Conservation (phyloP, 2,329 filamentous ascomycete genomes). For the Pseudocercospora vitis region DNA sequence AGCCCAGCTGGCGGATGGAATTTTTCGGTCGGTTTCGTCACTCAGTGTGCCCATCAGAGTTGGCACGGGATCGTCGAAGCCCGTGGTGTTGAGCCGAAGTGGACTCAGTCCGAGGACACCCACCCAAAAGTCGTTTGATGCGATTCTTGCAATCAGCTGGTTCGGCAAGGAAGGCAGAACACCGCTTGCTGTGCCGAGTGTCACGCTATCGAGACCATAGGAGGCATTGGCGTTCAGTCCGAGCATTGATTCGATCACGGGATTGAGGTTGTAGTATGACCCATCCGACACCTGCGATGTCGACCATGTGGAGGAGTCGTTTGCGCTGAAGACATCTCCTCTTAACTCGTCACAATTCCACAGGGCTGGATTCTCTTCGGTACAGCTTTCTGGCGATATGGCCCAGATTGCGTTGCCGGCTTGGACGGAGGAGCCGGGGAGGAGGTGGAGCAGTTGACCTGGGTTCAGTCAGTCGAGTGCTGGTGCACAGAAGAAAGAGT, state of each 20-base stretch:
- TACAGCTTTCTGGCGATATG: conserved; percentile 31
- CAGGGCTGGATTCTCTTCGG: conserved; percentile 23
- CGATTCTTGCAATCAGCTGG: conserved; percentile 35
- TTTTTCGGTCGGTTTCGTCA: conserved; percentile 2
- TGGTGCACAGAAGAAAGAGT: background rate
- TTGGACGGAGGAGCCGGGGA: conserved; percentile 30
- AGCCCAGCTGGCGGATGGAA: conserved; percentile 21
- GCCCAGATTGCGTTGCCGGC: conserved; percentile 29
- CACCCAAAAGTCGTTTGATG: conserved; percentile 36
- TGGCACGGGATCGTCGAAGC: conserved; percentile 16
- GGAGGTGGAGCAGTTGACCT: conserved; percentile 24
- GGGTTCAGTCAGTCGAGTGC: background rate
- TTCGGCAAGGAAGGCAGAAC: conserved; percentile 31
- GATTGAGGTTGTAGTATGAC: conserved; percentile 32
- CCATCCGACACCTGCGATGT: conserved; percentile 32
- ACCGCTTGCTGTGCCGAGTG: conserved; percentile 24
- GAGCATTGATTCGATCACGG: conserved; percentile 27
- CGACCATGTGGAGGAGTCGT: conserved; percentile 40
- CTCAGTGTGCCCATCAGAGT: conserved; percentile 28
- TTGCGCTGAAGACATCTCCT: conserved; percentile 38
- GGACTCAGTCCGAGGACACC: conserved; percentile 38
- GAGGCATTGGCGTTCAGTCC: conserved; percentile 34
- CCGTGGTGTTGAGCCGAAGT: conserved; percentile 25
- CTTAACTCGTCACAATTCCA: conserved; percentile 27
- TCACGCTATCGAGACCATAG: conserved; percentile 42